These are phyloP conservation scores for Solanum lycopersicoides DNA, from an alignment of 257 asterid species.

Conservation along the genomic window DNA sequence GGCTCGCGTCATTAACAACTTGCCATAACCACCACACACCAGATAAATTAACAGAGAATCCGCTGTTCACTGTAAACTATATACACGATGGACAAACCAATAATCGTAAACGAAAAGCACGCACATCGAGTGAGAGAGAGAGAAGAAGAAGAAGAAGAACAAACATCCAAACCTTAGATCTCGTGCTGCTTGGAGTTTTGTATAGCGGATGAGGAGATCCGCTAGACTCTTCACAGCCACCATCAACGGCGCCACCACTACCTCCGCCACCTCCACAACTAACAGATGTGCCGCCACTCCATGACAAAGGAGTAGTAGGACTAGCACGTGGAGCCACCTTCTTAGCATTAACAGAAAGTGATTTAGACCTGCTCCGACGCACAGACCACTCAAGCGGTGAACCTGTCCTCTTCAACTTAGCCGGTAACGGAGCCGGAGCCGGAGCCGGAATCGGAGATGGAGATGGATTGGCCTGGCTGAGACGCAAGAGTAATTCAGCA, in stretches of 20 bases:
- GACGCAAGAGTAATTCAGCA: conserved; percentile 42
- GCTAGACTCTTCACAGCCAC: conserved; percentile 33
- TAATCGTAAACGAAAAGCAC: neutral
- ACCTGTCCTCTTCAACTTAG: conserved; percentile 1
- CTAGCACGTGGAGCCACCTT: conserved; percentile 36
- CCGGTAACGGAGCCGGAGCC: neutral
- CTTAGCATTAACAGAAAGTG: conserved; percentile 13
- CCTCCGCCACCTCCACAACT: conserved; percentile 39
- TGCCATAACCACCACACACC: conserved; percentile 4
- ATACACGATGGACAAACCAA: neutral
- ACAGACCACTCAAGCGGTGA: conserved; percentile 45
- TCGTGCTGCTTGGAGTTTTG: conserved; percentile 15
- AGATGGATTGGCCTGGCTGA: conserved; percentile 17
- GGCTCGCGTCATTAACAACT: neutral
- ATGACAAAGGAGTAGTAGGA: conserved; percentile 70
- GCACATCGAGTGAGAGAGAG: neutral
- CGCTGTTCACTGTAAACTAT: conserved; percentile 7
- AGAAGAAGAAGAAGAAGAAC: neutral
- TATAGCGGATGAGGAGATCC: neutral
- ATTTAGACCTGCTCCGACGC: conserved; percentile 63
- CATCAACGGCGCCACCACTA: conserved; percentile 16
- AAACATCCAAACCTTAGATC: conserved; percentile 52
- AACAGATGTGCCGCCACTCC: conserved; percentile 52
- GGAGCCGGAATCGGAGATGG: neutral
- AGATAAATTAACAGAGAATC: neutral